Conservation (phyloP, 1,284 basidiomycete species). For the Leccinum holopus region DNA sequence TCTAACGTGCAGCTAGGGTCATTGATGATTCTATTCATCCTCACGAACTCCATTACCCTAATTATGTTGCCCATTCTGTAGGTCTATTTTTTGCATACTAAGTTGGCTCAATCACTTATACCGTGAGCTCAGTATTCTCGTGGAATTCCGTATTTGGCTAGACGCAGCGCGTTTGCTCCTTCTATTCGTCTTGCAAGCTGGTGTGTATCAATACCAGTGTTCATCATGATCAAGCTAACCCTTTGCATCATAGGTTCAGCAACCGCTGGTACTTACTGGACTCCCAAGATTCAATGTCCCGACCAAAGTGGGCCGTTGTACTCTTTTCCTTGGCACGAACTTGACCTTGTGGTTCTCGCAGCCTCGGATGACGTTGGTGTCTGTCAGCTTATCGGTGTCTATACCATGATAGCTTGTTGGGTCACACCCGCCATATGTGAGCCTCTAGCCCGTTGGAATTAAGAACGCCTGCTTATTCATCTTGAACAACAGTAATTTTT, state of each 20-base stretch:
- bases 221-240: neutral
- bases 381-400: slow-evolving; percentile 51
- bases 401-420: slow-evolving; percentile 55
- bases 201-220: slow-evolving; percentile 30
- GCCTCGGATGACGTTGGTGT: slow-evolving; percentile 43
- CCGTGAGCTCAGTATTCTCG: slow-evolving; percentile 43
- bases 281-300: slow-evolving; percentile 44
- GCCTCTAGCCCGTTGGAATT: slow-evolving; percentile 20
- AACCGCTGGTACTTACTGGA: slow-evolving; percentile 43
- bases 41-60: slow-evolving; percentile 48
- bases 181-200: slow-evolving; percentile 49
- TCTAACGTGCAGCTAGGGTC: slow-evolving; percentile 32
- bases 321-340: neutral
- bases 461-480: neutral
- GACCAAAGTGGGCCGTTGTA: slow-evolving; percentile 36
- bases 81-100: slow-evolving; percentile 23
- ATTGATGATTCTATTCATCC: slow-evolving; percentile 46
- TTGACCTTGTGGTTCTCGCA: slow-evolving; percentile 19
- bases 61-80: slow-evolving; percentile 54
- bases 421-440: slow-evolving; percentile 52
- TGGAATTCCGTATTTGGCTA: slow-evolving; percentile 54
- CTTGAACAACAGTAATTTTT: slow-evolving; percentile 35
- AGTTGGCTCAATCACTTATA: slow-evolving; percentile 3
- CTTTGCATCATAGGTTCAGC: slow-evolving; percentile 43
- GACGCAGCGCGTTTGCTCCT: slow-evolving; percentile 54